A percentile compares a stretch with the other conserved stretches of the same genome.
Evolutionary conservation across 1,284 basidiomycete species (phyloP).

Genomic region (Pascua sp.): DNA sequence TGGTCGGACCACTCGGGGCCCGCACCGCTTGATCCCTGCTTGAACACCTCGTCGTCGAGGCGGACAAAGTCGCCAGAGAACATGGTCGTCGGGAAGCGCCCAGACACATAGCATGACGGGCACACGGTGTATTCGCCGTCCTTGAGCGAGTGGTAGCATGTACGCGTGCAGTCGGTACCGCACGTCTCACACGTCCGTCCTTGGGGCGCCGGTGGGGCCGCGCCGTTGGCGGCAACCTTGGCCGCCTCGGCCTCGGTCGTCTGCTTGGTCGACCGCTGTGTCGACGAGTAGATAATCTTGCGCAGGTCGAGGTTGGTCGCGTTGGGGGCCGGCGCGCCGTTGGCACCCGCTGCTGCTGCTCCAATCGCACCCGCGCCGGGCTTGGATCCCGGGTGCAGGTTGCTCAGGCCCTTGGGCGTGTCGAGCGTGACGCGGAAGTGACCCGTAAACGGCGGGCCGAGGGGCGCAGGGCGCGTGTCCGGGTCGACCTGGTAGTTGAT

Average conservation of each 20-base stretch:
- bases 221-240: conserved; percentile 58
- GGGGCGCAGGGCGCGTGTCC: conserved; percentile 85
- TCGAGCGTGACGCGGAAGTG: conserved; percentile 98
- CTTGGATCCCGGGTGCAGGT: conserved; percentile 76
- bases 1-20: conserved; percentile 83
- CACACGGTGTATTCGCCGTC: conserved; percentile 87
- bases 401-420: conserved; percentile 91
- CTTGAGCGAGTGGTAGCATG: conserved; percentile 90
- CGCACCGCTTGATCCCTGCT: conserved; percentile 52
- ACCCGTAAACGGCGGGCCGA: conserved; percentile 96
- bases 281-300: conserved; percentile 81
- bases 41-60: conserved; percentile 61
- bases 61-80: conserved; percentile 98
- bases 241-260: conserved; percentile 65
- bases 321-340: conserved; percentile 56
- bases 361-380: conserved; percentile 50
- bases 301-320: conserved; percentile 71
- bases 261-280: conserved; percentile 64
- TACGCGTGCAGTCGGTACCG: conserved; percentile 82
- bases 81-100: conserved; percentile 93
- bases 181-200: conserved; percentile 88
- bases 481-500: conserved; percentile 99
- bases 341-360: conserved; percentile 50
- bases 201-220: conserved; percentile 47
- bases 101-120: conserved; percentile 87